Percentiles rank a stretch among this genome's conserved stretches.
phyloP scores from a whole-genome alignment of 371 early-diverging fungal genomes.

The Amoeboaphelidium protococcarum region DNA sequence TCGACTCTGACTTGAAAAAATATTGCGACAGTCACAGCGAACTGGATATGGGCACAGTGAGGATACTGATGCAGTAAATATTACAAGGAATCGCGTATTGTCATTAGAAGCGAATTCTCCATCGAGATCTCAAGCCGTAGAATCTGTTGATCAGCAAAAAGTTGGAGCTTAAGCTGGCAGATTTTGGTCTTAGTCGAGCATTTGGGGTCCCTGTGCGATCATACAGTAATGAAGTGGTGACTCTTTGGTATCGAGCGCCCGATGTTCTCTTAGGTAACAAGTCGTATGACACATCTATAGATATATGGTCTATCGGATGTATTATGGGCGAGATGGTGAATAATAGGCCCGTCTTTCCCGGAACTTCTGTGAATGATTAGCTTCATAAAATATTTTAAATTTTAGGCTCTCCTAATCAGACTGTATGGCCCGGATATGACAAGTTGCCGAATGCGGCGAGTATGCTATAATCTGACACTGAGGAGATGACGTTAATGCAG shows the following conservation, averaged over 20 bases:
- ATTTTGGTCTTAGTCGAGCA: slow-evolving; percentile 85
- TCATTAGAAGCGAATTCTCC: slow-evolving; percentile 79
- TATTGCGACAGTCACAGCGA: slow-evolving; percentile 55
- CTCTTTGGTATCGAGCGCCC: slow-evolving; percentile 74
- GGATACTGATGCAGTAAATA: slow-evolving; percentile 56
- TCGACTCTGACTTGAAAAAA: slow-evolving; percentile 93
- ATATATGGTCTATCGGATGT: slow-evolving; percentile 94
- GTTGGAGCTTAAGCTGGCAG: slow-evolving; percentile 65
- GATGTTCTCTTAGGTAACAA: slow-evolving; percentile 83
- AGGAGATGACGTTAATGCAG: too few relatives aligned
- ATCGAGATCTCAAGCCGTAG: slow-evolving; percentile 92
- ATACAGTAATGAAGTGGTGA: not conserved
- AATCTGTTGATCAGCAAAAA: slow-evolving; percentile 72
- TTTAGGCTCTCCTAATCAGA: slow-evolving; percentile 35
- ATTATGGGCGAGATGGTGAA: slow-evolving; percentile 68
- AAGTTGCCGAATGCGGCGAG: slow-evolving; percentile 38
- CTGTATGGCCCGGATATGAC: slow-evolving; percentile 42
- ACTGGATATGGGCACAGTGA: too few relatives aligned
- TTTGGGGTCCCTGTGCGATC: slow-evolving; percentile 42
- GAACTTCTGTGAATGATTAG: slow-evolving; percentile 53
- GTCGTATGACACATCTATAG: slow-evolving; percentile 76
- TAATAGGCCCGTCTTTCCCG: slow-evolving; percentile 39
- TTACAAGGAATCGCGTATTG: slow-evolving; percentile 74
- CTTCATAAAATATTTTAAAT: slow-evolving; percentile 23
- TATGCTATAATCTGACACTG: not conserved